phyloP scores from a whole-genome alignment of 2,329 filamentous ascomycete genomes.

The Torrubiella hemipterigena region DNA sequence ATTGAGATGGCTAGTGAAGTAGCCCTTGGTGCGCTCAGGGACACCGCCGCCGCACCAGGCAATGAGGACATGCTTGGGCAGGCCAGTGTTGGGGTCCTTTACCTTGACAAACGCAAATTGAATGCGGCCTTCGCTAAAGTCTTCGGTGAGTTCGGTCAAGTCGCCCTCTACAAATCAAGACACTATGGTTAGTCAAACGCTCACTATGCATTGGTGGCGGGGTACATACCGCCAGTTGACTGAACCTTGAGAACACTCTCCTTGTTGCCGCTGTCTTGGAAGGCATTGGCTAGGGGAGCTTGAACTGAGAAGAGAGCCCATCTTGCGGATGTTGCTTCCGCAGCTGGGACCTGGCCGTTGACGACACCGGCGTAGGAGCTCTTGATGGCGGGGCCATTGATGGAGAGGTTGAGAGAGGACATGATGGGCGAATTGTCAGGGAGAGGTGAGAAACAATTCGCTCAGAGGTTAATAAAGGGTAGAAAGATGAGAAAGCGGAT shows the following conservation, averaged over 20 bases:
- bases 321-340: slow-evolving; percentile 71
- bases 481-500: slow-evolving; percentile 1
- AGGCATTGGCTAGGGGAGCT: slow-evolving; percentile 83
- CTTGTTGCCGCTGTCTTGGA: slow-evolving; percentile 75
- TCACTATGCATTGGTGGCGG: not conserved
- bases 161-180: slow-evolving; percentile 59
- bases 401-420: slow-evolving; percentile 70
- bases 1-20: slow-evolving; percentile 89
- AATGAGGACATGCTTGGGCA: slow-evolving; percentile 88
- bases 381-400: slow-evolving; percentile 73
- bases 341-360: slow-evolving; percentile 36
- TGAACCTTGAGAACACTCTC: slow-evolving; percentile 95
- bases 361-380: slow-evolving; percentile 58
- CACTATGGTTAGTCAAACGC: slow-evolving; percentile 9
- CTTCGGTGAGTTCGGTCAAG: slow-evolving; percentile 77
- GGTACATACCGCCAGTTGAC: slow-evolving; percentile 61
- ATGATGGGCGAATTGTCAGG: slow-evolving; percentile 30
- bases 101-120: slow-evolving; percentile 97
- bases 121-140: slow-evolving; percentile 91
- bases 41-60: slow-evolving; percentile 97
- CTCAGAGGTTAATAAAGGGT: slow-evolving; percentile 1
- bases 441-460: not conserved
- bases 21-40: slow-evolving; percentile 95
- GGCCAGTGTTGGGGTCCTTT: slow-evolving; percentile 79
- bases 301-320: slow-evolving; percentile 94